These are phyloP conservation scores for Ascocoryne sarcoides DNA, from an alignment of 2,329 filamentous ascomycete genomes.

Conservation along the genomic window DNA sequence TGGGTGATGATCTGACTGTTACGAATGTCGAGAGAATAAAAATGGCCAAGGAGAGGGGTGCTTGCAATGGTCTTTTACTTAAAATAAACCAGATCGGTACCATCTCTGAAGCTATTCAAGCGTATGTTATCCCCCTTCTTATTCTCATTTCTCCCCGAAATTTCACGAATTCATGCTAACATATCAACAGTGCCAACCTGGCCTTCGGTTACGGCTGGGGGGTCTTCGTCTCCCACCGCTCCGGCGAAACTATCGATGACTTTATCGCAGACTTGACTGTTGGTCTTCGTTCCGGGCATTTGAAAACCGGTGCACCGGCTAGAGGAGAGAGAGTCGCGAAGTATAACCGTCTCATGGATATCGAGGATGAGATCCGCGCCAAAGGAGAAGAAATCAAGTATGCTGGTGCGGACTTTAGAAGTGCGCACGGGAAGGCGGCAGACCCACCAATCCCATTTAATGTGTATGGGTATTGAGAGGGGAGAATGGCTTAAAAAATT, in stretches of 20 bases:
- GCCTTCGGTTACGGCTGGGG: constrained; percentile 27
- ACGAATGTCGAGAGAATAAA: constrained; percentile 32
- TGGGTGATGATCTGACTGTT: constrained; percentile 34
- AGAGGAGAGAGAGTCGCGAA: constrained; percentile 35
- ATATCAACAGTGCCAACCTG: constrained; percentile 7
- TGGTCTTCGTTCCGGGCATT: constrained; percentile 31
- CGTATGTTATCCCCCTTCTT: constrained; percentile 22
- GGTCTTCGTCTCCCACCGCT: constrained; percentile 36
- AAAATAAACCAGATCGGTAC: constrained; percentile 38
- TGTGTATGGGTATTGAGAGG: constrained; percentile 9
- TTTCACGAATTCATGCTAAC: neutral
- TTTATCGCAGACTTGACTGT: constrained; percentile 36
- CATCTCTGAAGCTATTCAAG: constrained; percentile 32
- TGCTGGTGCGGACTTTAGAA: constrained; percentile 26
- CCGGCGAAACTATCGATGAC: constrained; percentile 35
- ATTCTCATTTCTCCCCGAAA: no score
- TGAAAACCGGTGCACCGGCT: constrained; percentile 33
- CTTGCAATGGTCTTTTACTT: constrained; percentile 33
- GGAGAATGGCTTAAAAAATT: neutral
- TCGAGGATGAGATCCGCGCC: constrained; percentile 29
- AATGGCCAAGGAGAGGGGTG: constrained; percentile 30
- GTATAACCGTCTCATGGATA: constrained; percentile 37
- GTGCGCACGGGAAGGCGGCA: constrained; percentile 2
- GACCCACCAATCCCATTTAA: constrained; percentile 10
- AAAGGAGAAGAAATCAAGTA: constrained; percentile 20